Percentiles rank a stretch among this genome's conserved stretches.
These are phyloP conservation scores for Dothistroma septosporum DNA, from an alignment of 2,329 filamentous ascomycete species.

Conservation along the genomic window DNA sequence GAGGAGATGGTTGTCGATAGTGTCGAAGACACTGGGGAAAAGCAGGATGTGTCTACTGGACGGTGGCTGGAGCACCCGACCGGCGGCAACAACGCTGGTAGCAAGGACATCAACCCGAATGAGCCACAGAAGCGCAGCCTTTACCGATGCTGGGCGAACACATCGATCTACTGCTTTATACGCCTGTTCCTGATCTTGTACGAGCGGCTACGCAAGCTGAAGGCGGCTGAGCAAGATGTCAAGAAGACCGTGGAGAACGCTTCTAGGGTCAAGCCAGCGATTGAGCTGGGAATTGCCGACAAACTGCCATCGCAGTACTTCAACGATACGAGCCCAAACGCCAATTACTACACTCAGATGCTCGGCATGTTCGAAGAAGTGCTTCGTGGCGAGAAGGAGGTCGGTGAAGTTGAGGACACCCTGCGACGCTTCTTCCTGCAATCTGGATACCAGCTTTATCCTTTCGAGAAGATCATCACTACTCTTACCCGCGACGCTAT, in stretches of 20 bases:
- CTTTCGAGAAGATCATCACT: slow-evolving; percentile 81
- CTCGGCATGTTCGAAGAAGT: slow-evolving; percentile 82
- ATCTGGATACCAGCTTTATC: slow-evolving; percentile 89
- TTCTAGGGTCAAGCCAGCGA: slow-evolving; percentile 72
- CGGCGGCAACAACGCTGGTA: slow-evolving; percentile 53
- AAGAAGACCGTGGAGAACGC: slow-evolving; percentile 69
- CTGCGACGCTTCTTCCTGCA: slow-evolving; percentile 87
- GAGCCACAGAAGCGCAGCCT: slow-evolving; percentile 74
- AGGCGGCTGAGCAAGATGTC: slow-evolving; percentile 71
- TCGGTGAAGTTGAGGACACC: slow-evolving; percentile 80
- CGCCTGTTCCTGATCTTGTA: slow-evolving; percentile 90
- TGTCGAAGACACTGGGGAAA: slow-evolving; percentile 25
- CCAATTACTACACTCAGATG: slow-evolving; percentile 80
- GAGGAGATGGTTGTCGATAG: slow-evolving; percentile 61
- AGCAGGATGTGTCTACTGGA: slow-evolving; percentile 60
- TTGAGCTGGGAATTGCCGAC: slow-evolving; percentile 77
- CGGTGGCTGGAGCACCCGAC: slow-evolving; percentile 61
- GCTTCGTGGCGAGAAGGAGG: slow-evolving; percentile 75
- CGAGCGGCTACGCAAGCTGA: slow-evolving; percentile 75
- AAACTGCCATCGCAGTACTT: slow-evolving; percentile 75
- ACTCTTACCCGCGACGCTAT: slow-evolving; percentile 76
- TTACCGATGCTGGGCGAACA: slow-evolving; percentile 89
- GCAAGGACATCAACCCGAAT: slow-evolving; percentile 66
- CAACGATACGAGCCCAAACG: slow-evolving; percentile 56
- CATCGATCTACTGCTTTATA: slow-evolving; percentile 91